A percentile compares a stretch with the other conserved stretches of the same genome.
Evolutionary conservation across 1,139 yeast genomes (phyloP).

Genomic region (Nakaseomyces glabratus): DNA sequence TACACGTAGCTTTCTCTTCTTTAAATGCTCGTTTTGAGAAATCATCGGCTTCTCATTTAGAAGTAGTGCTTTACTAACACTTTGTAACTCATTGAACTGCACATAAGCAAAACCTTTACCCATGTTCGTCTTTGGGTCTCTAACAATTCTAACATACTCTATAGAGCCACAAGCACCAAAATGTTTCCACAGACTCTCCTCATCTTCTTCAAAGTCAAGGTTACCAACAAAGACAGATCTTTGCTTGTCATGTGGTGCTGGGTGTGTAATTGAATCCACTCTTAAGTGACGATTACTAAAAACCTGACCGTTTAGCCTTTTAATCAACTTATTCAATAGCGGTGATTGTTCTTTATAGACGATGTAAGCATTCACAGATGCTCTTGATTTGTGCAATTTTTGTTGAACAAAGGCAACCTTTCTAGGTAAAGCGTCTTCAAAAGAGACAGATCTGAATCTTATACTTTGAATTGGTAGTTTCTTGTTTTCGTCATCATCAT

Average conservation of each 20-base stretch:
- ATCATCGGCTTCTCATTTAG: conserved; percentile 62
- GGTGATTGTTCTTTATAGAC: conserved; percentile 53
- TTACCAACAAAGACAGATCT: conserved; percentile 89
- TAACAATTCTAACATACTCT: conserved; percentile 79
- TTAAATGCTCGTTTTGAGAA: conserved; percentile 25
- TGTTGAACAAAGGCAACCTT: conserved; percentile 84
- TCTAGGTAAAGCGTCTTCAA: conserved; percentile 80
- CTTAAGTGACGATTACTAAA: conserved; percentile 71
- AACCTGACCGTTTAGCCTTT: conserved; percentile 55
- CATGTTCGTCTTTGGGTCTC: conserved; percentile 87
- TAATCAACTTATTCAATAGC: conserved; percentile 34
- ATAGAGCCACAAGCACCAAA: conserved; percentile 64
- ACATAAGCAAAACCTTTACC: conserved; percentile 98
- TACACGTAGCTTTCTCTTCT: conserved; percentile 64
- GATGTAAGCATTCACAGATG: conserved; percentile 78
- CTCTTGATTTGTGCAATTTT: conserved; percentile 67
- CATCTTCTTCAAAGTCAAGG: conserved; percentile 84
- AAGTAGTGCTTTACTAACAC: conserved; percentile 75
- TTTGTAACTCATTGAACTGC: conserved; percentile 73
- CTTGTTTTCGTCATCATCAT: conserved; percentile 12
- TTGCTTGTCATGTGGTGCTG: conserved; percentile 75
- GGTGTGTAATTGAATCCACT: conserved; percentile 88
- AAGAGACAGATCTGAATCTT: conserved; percentile 87
- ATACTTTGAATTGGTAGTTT: conserved; percentile 54
- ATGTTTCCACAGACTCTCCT: conserved; percentile 80